A percentile compares a stretch with the other conserved stretches of the same genome.
These are phyloP conservation scores for Clarireedia sp. DNA, from an alignment of 2,329 filamentous ascomycete genomes.

Conservation along the genomic window DNA sequence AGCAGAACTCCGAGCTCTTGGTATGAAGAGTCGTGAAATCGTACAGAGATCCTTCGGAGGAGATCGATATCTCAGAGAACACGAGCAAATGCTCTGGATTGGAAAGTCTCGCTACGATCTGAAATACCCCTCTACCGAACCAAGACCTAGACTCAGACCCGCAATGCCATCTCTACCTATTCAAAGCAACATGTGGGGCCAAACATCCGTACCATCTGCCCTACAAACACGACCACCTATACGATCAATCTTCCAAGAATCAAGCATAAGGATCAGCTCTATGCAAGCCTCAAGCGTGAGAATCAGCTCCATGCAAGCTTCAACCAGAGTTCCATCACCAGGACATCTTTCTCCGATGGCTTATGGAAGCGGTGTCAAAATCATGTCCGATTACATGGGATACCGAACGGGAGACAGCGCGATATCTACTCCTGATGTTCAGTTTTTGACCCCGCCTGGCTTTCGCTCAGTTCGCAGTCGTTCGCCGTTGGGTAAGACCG, in stretches of 20 bases:
- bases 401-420: constrained; percentile 3
- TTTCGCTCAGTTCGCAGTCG: neutral
- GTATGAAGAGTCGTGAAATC: constrained; percentile 49
- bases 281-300: neutral
- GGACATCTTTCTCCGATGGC: neutral
- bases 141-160: neutral
- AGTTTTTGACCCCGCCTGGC: constrained; percentile 4
- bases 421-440: constrained; percentile 3
- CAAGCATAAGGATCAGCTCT: constrained; percentile 1
- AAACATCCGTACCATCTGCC: constrained; percentile 6
- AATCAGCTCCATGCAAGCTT: neutral
- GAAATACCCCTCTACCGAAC: neutral
- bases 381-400: neutral
- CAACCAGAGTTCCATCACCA: constrained; percentile 1
- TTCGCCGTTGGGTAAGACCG: neutral
- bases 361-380: neutral
- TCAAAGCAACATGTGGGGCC: constrained; percentile 8
- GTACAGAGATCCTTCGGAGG: constrained; percentile 53
- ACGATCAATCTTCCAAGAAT: constrained; percentile 4
- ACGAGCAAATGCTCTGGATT: constrained; percentile 53
- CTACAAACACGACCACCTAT: neutral
- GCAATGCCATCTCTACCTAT: constrained; percentile 2
- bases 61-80: constrained; percentile 51
- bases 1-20: constrained; percentile 45
- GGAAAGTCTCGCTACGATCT: constrained; percentile 17